These are phyloP conservation scores for Madurella fahalii DNA, from an alignment of 2,329 filamentous ascomycete species.

Conservation along the genomic window DNA sequence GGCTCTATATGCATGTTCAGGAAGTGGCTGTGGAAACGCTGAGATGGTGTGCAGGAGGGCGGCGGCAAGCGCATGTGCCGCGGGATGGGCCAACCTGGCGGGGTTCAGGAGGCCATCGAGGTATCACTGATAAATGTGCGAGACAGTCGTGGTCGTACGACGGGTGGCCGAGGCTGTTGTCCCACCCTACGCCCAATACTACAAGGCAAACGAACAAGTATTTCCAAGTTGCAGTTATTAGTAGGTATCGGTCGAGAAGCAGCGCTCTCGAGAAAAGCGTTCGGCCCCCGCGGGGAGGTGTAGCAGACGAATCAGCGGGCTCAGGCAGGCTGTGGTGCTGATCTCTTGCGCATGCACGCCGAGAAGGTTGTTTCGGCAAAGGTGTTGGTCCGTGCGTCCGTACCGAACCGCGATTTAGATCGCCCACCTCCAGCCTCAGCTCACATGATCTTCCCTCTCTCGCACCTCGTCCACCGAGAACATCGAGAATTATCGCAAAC, in stretches of 20 bases:
- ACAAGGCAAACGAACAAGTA: too few relatives aligned
- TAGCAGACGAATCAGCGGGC: too few relatives aligned
- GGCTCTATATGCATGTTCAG: not conserved
- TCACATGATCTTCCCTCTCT: conserved; percentile 28
- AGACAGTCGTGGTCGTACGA: not conserved
- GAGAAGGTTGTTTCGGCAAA: conserved; percentile 10
- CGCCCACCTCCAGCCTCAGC: conserved; percentile 21
- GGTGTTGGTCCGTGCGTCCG: conserved; percentile 21
- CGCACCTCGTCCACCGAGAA: conserved; percentile 20
- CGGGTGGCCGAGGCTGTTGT: too few relatives aligned
- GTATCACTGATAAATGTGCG: not conserved
- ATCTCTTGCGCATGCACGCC: conserved; percentile 14
- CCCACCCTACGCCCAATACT: too few relatives aligned
- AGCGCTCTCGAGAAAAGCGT: too few relatives aligned
- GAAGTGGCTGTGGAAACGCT: not conserved
- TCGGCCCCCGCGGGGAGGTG: too few relatives aligned
- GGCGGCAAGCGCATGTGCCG: not conserved
- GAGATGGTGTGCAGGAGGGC: not conserved
- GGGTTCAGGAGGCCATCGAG: not conserved
- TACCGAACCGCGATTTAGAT: conserved; percentile 18
- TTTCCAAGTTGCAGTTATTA: too few relatives aligned
- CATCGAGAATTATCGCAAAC: conserved; percentile 7
- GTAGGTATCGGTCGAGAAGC: too few relatives aligned
- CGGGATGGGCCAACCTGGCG: not conserved
- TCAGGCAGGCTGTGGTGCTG: conserved; percentile 3